Conservation (phyloP, 1,284 basidiomycete genomes). For the Ustilago vetiveriae region DNA sequence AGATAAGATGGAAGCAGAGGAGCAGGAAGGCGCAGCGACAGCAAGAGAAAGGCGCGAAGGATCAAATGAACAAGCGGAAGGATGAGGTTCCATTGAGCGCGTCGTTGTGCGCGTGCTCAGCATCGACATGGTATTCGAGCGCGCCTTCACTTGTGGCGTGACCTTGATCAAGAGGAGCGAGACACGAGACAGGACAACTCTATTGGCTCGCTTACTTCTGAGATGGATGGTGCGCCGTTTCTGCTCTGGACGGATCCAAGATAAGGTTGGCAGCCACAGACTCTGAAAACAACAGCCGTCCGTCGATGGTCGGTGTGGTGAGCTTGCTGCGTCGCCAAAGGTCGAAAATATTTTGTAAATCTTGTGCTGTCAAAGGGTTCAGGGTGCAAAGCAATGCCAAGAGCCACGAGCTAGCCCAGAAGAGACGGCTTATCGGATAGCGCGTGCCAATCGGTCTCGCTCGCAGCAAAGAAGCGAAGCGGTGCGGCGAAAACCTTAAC, state of each 20-base stretch:
- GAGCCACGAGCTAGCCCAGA: neutral
- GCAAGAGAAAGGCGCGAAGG: conserved; percentile 6
- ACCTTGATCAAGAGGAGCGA: neutral
- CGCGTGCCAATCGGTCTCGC: neutral
- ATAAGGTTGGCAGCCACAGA: neutral
- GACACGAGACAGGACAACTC: neutral
- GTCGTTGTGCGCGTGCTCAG: conserved; percentile 23
- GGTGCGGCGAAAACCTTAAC: neutral
- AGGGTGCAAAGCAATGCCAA: neutral
- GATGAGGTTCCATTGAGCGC: conserved; percentile 14
- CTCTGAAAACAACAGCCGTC: neutral
- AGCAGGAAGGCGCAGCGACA: neutral
- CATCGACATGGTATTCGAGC: conserved; percentile 12
- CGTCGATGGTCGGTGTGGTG: conserved; percentile 8
- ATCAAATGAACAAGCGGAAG: conserved; percentile 14
- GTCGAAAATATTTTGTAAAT: conserved; percentile 5
- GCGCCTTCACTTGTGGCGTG: neutral
- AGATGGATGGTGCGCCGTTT: neutral
- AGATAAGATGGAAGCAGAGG: conserved; percentile 4
- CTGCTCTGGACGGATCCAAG: neutral
- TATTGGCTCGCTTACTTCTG: neutral
- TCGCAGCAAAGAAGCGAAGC: neutral
- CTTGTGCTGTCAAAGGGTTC: neutral
- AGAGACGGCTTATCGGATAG: conserved; percentile 2
- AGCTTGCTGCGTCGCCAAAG: conserved; percentile 13